A percentile compares a stretch with the other conserved stretches of the same genome.
Evolutionary conservation across 331 rosid genomes (phyloP).

Genomic region (Prunus yedoensis): DNA sequence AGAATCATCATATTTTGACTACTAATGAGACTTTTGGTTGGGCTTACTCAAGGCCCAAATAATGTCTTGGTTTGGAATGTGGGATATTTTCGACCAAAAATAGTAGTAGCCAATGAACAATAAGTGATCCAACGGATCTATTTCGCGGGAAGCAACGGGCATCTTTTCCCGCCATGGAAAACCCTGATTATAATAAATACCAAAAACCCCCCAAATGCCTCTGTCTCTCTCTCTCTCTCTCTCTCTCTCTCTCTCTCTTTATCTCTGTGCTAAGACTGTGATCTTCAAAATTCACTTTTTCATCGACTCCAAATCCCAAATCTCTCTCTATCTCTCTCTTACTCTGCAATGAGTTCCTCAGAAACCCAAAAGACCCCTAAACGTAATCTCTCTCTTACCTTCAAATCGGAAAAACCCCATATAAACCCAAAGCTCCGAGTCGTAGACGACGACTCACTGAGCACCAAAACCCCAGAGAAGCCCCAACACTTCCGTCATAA

Average conservation of each 20-base stretch:
- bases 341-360: slow-evolving; percentile 35
- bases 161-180: slow-evolving; percentile 42
- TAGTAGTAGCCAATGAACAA: not conserved
- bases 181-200: slow-evolving; percentile 5
- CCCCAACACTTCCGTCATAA: slow-evolving; percentile 13
- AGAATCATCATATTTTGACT: not conserved
- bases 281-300: not conserved
- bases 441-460: slow-evolving; percentile 21
- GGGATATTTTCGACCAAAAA: not conserved
- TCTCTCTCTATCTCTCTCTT: not conserved
- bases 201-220: not conserved
- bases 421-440: slow-evolving; percentile 12
- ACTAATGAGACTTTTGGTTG: not conserved
- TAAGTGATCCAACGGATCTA: slow-evolving; percentile 39
- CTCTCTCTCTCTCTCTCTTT: no score
- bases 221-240: no score
- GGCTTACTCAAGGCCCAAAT: not conserved
- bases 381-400: not conserved
- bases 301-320: not conserved
- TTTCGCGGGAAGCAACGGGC: slow-evolving; percentile 64
- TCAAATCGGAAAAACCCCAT: slow-evolving; percentile 33
- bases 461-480: slow-evolving; percentile 69
- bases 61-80: not conserved
- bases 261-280: no score
- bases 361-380: not conserved